Evolutionary conservation across 768 basidiomycete genomes (phyloP).

Genomic region (Agaricus subrufescens): DNA sequence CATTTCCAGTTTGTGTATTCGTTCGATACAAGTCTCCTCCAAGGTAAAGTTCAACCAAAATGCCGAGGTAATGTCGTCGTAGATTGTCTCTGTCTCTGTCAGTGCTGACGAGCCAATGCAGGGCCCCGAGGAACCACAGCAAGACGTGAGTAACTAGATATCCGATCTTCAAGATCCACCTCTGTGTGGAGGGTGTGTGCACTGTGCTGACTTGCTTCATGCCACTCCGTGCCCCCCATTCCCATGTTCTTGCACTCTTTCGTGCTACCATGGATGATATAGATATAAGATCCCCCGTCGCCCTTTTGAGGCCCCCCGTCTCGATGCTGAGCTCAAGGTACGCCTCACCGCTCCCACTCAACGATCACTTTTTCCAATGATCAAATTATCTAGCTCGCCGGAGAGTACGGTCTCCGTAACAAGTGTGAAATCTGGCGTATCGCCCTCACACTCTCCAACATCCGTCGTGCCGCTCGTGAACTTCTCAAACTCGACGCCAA

Average conservation of each 20-base stretch:
- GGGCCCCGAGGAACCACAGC: constrained; percentile 89
- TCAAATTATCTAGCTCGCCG: constrained; percentile 69
- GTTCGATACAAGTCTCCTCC: constrained; percentile 30
- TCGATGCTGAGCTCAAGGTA: constrained; percentile 99
- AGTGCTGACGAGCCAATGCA: constrained; percentile 30
- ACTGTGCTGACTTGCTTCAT: constrained; percentile 46
- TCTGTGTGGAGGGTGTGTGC: constrained; percentile 55
- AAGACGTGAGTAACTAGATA: constrained; percentile 75
- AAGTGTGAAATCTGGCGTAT: constrained; percentile 99
- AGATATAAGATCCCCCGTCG: constrained; percentile 99
- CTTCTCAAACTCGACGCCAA: constrained; percentile 99
- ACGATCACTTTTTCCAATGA: background rate
- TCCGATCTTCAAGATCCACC: constrained; percentile 59
- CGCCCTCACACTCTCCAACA: constrained; percentile 96
- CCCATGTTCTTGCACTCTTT: constrained; percentile 35
- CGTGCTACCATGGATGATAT: constrained; percentile 19
- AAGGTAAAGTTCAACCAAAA: constrained; percentile 52
- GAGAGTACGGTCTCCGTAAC: constrained; percentile 99
- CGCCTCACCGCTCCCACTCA: constrained; percentile 5
- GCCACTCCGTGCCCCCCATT: constrained; percentile 60
- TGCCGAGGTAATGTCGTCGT: constrained; percentile 69
- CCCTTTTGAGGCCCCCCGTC: constrained; percentile 95
- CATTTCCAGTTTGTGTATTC: constrained; percentile 2
- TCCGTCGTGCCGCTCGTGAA: constrained; percentile 99
- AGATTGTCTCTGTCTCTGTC: constrained; percentile 7